A percentile compares a stretch with the other conserved stretches of the same genome.
Evolutionary conservation across 2,329 filamentous ascomycete species (phyloP).

Genomic region (Colletotrichum theobromicola): DNA sequence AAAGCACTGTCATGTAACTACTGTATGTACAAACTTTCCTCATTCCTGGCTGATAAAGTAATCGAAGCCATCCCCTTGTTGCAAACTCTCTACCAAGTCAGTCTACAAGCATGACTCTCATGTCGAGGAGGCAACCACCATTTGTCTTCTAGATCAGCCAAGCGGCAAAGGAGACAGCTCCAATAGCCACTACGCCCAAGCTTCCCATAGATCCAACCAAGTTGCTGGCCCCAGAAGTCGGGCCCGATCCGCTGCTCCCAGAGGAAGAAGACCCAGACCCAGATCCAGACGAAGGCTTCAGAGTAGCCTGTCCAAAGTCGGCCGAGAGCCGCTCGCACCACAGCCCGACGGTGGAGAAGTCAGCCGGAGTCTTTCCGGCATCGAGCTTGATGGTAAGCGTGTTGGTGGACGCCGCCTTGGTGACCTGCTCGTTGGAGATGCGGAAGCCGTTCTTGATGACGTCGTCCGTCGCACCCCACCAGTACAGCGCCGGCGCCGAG

Average conservation of each 20-base stretch:
- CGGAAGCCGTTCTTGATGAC: conserved; percentile 28
- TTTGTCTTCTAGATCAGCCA: neutral
- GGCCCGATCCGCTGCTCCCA: neutral
- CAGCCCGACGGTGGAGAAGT: conserved; percentile 12
- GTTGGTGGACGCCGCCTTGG: conserved; percentile 17
- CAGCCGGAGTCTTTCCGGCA: conserved; percentile 25
- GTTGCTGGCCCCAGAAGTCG: neutral
- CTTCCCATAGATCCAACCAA: neutral
- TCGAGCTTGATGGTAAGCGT: conserved; percentile 27
- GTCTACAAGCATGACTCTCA: neutral
- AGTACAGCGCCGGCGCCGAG: conserved; percentile 30
- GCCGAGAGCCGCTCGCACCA: neutral
- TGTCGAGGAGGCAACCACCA: too few relatives aligned
- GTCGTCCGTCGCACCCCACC: conserved; percentile 28
- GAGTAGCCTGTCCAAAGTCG: neutral
- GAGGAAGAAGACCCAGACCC: neutral
- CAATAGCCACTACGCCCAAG: neutral
- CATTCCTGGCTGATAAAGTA: neutral
- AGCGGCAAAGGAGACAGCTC: neutral
- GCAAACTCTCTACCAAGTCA: neutral
- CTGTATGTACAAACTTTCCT: neutral
- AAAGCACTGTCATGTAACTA: neutral
- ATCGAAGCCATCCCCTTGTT: neutral
- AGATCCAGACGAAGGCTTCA: neutral
- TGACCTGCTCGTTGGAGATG: conserved; percentile 28